phyloP scores from a whole-genome alignment of 352 stramenopile species.

The Phytophthora europaea region DNA sequence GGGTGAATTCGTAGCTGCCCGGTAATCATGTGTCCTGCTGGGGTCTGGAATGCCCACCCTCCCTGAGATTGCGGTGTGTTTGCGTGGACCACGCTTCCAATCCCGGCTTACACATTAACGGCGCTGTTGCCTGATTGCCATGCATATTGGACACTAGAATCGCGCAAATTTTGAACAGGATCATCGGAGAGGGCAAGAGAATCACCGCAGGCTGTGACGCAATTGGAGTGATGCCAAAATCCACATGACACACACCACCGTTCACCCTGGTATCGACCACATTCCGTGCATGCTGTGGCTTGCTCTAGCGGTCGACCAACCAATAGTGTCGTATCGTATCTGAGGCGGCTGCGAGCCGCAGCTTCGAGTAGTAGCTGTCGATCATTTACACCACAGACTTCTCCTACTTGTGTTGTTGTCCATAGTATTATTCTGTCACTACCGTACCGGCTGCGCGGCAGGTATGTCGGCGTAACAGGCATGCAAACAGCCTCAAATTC shows the following conservation, averaged over 20 bases:
- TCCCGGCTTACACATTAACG: neutral
- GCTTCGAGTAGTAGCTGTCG: neutral
- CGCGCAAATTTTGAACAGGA: neutral
- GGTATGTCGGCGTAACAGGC: constrained; percentile 7
- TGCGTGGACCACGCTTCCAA: neutral
- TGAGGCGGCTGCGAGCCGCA: constrained; percentile 4
- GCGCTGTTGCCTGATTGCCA: no score
- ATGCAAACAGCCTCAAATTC: constrained; percentile 15
- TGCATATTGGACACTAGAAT: neutral
- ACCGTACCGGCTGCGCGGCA: neutral
- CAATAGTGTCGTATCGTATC: no score
- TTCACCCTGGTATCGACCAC: no score
- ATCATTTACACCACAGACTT: constrained; percentile 5
- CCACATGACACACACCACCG: neutral
- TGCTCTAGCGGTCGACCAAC: no score
- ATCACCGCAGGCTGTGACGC: neutral
- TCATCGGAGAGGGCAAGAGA: no score
- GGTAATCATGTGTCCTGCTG: neutral
- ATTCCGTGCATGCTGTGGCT: no score
- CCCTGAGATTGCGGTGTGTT: neutral
- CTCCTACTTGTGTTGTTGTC: neutral
- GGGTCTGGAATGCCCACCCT: neutral
- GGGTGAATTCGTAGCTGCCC: neutral
- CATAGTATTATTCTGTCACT: constrained; percentile 2
- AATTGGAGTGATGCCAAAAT: no score